These are phyloP conservation scores for Sonneratia caseolaris DNA, from an alignment of 345 rosid species.

Conservation along the genomic window DNA sequence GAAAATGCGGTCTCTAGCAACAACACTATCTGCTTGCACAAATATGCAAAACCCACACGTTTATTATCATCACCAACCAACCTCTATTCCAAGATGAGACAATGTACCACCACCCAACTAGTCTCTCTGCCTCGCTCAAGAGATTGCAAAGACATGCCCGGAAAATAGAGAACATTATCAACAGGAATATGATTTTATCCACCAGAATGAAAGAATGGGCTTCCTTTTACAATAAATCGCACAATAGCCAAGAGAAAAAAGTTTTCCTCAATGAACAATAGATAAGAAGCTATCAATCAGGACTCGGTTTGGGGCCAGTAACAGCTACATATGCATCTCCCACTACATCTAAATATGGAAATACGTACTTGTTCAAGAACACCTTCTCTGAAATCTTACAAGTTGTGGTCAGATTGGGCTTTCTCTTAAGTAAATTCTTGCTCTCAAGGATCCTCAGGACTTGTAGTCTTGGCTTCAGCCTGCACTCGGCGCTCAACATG, in stretches of 20 bases:
- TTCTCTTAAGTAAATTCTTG: slow-evolving; percentile 18
- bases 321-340: not conserved
- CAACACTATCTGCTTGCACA: not conserved
- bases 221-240: not conserved
- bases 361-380: not conserved
- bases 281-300: not conserved
- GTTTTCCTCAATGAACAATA: not conserved
- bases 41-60: not conserved
- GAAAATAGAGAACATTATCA: not conserved
- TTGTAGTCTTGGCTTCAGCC: slow-evolving; percentile 19
- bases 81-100: not conserved
- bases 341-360: not conserved
- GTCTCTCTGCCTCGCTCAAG: not conserved
- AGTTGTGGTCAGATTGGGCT: slow-evolving; percentile 1
- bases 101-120: not conserved
- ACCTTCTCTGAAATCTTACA: not conserved
- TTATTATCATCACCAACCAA: not conserved
- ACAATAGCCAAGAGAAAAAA: not conserved
- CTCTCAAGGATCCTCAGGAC: slow-evolving; percentile 19
- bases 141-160: not conserved
- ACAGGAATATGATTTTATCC: not conserved
- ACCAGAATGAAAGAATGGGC: not conserved
- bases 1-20: no score
- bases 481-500: slow-evolving; percentile 17
- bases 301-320: not conserved